Conservation (phyloP, 78 protist species). For the Corallochytrium limacisporum region DNA sequence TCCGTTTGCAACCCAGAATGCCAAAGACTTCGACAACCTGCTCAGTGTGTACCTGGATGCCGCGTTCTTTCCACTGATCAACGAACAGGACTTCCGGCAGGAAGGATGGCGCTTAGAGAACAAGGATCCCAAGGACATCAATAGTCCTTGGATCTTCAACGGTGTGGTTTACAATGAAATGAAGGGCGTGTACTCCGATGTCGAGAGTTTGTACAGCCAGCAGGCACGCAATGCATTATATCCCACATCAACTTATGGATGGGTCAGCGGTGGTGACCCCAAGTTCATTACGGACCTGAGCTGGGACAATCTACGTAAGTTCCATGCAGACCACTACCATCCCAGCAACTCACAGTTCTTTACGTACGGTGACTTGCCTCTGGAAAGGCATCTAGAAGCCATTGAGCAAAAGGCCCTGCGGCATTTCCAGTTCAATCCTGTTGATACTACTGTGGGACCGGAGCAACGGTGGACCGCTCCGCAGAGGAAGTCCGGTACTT, state of each 20-base stretch:
- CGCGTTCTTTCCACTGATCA: slow-evolving; percentile 49
- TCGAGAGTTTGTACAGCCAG: neutral
- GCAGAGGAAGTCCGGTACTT: neutral
- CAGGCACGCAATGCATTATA: slow-evolving; percentile 10
- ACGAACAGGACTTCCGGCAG: slow-evolving; percentile 50
- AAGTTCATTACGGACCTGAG: slow-evolving; percentile 38
- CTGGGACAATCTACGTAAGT: slow-evolving; percentile 35
- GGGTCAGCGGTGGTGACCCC: slow-evolving; percentile 73
- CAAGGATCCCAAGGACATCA: neutral
- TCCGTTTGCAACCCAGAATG: slow-evolving; percentile 73
- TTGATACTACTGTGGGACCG: neutral
- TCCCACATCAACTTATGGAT: slow-evolving; percentile 36
- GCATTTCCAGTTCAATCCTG: neutral
- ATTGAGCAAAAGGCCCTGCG: neutral
- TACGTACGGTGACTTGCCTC: slow-evolving; percentile 37
- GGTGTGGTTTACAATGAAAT: slow-evolving; percentile 85
- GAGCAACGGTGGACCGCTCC: slow-evolving; percentile 1
- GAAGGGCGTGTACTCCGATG: slow-evolving; percentile 49
- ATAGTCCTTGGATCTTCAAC: slow-evolving; percentile 28
- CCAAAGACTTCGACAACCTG: slow-evolving; percentile 55
- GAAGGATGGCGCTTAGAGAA: slow-evolving; percentile 79
- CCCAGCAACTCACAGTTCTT: slow-evolving; percentile 24
- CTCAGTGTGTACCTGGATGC: slow-evolving; percentile 69
- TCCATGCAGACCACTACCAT: slow-evolving; percentile 30
- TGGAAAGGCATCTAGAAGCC: neutral